Evolutionary conservation across 768 basidiomycete genomes (phyloP).

Genomic region (Obba rivulosa): DNA sequence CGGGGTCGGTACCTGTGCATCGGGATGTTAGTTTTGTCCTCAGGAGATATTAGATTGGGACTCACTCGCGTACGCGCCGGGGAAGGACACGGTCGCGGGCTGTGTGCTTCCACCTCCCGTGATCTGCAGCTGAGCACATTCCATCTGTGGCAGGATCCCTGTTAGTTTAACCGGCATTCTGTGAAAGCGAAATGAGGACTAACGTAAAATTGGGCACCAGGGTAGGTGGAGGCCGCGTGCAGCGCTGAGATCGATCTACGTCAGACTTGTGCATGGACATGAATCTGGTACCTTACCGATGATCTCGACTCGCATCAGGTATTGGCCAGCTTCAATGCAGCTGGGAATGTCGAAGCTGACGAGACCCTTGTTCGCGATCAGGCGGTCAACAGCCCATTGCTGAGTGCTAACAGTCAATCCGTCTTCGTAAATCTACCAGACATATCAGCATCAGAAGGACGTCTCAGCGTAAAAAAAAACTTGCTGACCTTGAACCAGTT

Average conservation of each 20-base stretch:
- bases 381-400: constrained; percentile 42
- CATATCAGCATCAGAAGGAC: background rate
- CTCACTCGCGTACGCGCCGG: constrained; percentile 30
- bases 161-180: background rate
- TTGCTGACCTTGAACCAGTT: constrained; percentile 39
- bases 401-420: constrained; percentile 27
- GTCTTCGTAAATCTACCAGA: constrained; percentile 41
- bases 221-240: constrained; percentile 39
- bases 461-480: no score
- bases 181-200: background rate
- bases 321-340: constrained; percentile 43
- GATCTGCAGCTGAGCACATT: constrained; percentile 33
- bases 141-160: constrained; percentile 20
- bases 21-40: background rate
- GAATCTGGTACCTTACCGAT: constrained; percentile 31
- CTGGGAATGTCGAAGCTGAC: constrained; percentile 42
- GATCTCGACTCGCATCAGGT: constrained; percentile 45
- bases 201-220: constrained; percentile 54
- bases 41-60: background rate
- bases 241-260: constrained; percentile 27
- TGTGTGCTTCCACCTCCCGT: constrained; percentile 27
- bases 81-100: constrained; percentile 31
- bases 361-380: constrained; percentile 45
- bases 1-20: constrained; percentile 26
- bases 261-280: background rate